phyloP scores from a whole-genome alignment of 2,329 filamentous ascomycete species.

The Gliomastix tumulicola region DNA sequence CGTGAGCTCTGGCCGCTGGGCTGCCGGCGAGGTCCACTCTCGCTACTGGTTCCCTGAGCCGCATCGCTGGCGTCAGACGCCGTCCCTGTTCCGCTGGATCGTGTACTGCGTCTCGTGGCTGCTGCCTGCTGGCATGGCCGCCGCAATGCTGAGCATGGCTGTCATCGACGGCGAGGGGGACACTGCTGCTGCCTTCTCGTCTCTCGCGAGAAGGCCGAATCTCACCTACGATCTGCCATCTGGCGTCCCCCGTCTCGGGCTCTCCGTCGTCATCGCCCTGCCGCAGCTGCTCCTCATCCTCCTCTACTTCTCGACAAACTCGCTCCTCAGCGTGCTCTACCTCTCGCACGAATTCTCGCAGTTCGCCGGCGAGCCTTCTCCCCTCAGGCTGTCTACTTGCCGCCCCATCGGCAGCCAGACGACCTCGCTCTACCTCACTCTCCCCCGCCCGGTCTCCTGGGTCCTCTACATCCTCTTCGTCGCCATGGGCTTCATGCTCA shows the following conservation, averaged over 20 bases:
- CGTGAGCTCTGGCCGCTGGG: constrained; percentile 34
- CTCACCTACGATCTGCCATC: constrained; percentile 22
- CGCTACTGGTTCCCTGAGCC: constrained; percentile 32
- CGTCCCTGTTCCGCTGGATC: constrained; percentile 34
- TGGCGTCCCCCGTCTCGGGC: constrained; percentile 14
- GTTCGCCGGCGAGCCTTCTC: constrained; percentile 22
- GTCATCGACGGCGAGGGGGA: constrained; percentile 17
- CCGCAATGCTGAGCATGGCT: constrained; percentile 28
- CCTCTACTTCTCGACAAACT: constrained; percentile 40
- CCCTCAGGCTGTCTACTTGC: constrained; percentile 39
- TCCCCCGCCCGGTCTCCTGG: constrained; percentile 39
- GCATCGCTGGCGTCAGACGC: constrained; percentile 37
- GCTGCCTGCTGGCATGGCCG: constrained; percentile 24
- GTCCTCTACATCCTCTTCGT: constrained; percentile 34
- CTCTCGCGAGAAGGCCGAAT: constrained; percentile 29
- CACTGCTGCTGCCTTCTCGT: constrained; percentile 16
- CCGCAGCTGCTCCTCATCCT: constrained; percentile 40
- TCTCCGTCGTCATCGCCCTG: constrained; percentile 32
- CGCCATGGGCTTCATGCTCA: constrained; percentile 36
- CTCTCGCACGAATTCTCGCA: constrained; percentile 42
- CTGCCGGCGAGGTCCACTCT: constrained; percentile 22
- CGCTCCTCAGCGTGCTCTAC: constrained; percentile 38
- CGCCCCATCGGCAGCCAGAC: constrained; percentile 35
- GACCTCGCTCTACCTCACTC: constrained; percentile 40
- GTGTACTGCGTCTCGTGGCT: constrained; percentile 31